phyloP scores from a whole-genome alignment of 805 yeast species.

The Candida endomychidarum region DNA sequence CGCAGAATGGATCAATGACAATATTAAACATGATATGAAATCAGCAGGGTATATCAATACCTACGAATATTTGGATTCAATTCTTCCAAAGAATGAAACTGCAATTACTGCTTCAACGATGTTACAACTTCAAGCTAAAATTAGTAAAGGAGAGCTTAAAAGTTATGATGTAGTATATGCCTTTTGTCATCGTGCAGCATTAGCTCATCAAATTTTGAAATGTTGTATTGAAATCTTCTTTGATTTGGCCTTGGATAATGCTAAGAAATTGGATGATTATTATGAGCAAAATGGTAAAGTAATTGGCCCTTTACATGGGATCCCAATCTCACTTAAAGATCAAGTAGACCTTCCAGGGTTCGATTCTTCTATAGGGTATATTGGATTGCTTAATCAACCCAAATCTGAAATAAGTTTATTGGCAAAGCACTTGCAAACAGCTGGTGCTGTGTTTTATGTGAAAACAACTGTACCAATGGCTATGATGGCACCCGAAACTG shows the following conservation, averaged over 20 bases:
- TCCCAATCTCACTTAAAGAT: slow-evolving; percentile 25
- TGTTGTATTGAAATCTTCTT: slow-evolving; percentile 39
- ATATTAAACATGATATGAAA: slow-evolving; percentile 1
- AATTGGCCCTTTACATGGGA: slow-evolving; percentile 19
- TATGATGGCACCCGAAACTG: slow-evolving; percentile 24
- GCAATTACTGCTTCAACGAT: slow-evolving; percentile 12
- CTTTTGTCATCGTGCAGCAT: slow-evolving; percentile 56
- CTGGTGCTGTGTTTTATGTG: slow-evolving; percentile 22
- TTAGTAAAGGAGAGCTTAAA: slow-evolving; percentile 15
- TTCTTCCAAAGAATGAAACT: slow-evolving; percentile 12
- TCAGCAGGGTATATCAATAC: slow-evolving; percentile 8
- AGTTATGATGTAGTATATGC: slow-evolving; percentile 51
- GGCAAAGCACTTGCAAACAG: slow-evolving; percentile 11
- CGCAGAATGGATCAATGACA: slow-evolving; percentile 7
- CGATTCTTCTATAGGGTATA: slow-evolving; percentile 22
- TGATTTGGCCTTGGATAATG: slow-evolving; percentile 22
- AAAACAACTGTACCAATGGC: slow-evolving; percentile 25
- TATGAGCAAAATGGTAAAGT: slow-evolving; percentile 9
- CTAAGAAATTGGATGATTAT: slow-evolving; percentile 19
- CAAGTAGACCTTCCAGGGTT: slow-evolving; percentile 21
- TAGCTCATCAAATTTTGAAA: slow-evolving; percentile 54
- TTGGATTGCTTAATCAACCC: slow-evolving; percentile 12
- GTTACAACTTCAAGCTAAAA: background rate
- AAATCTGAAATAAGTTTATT: slow-evolving; percentile 11
- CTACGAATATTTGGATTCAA: slow-evolving; percentile 8